These are phyloP conservation scores for Xylaria polymorpha DNA, from an alignment of 2,329 filamentous ascomycete genomes.

Conservation along the genomic window DNA sequence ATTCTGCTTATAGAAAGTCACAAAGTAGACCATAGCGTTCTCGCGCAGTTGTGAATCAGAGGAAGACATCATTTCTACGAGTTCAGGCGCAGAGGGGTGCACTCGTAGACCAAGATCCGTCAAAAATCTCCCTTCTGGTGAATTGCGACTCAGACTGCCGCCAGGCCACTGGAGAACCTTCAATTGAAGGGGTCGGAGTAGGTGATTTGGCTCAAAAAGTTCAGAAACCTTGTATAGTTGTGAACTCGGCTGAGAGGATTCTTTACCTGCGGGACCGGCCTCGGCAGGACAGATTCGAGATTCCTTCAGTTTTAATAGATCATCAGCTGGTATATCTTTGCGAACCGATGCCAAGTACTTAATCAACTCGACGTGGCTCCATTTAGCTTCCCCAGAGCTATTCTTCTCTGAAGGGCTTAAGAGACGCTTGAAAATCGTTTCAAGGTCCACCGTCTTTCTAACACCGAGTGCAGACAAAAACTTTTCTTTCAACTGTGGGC, in stretches of 20 bases:
- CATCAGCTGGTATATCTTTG: slow-evolving; percentile 85
- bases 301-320: slow-evolving; percentile 80
- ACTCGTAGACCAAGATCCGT: slow-evolving; percentile 76
- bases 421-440: slow-evolving; percentile 90
- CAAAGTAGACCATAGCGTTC: slow-evolving; percentile 82
- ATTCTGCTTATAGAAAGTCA: slow-evolving; percentile 81
- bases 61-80: slow-evolving; percentile 82
- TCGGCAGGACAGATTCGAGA: slow-evolving; percentile 88
- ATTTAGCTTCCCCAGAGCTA: slow-evolving; percentile 69
- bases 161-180: slow-evolving; percentile 87
- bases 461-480: slow-evolving; percentile 86
- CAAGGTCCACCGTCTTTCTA: slow-evolving; percentile 93
- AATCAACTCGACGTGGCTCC: slow-evolving; percentile 95
- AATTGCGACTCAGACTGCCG: slow-evolving; percentile 71
- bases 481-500: slow-evolving; percentile 88
- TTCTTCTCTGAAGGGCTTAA: slow-evolving; percentile 68
- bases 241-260: slow-evolving; percentile 62
- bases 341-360: slow-evolving; percentile 92
- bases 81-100: slow-evolving; percentile 76
- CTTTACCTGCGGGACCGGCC: slow-evolving; percentile 65
- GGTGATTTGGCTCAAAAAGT: slow-evolving; percentile 81
- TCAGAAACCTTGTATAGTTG: slow-evolving; percentile 78
- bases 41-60: slow-evolving; percentile 69
- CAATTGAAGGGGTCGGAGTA: slow-evolving; percentile 75
- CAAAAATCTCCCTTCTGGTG: slow-evolving; percentile 80